These are phyloP conservation scores for Fonsecaea pugnacius DNA, from an alignment of 2,329 filamentous ascomycete species.

Conservation along the genomic window DNA sequence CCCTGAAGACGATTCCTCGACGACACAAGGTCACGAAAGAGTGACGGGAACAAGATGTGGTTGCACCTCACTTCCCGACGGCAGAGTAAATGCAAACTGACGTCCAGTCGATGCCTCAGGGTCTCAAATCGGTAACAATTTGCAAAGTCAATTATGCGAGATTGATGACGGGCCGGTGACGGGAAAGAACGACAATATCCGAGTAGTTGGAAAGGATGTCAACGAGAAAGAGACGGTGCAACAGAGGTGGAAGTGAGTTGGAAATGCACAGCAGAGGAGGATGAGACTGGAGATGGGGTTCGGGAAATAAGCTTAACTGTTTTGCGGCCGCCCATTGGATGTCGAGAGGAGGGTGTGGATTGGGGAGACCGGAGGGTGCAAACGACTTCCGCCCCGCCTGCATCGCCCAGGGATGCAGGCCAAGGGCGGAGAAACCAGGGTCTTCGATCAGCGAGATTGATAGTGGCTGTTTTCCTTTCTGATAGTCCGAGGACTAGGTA, in stretches of 20 bases:
- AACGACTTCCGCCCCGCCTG: conserved; percentile 1
- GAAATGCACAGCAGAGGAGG: not conserved
- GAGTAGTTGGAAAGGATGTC: not conserved
- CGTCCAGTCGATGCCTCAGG: conserved; percentile 8
- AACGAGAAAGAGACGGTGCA: not conserved
- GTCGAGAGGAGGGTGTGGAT: not conserved
- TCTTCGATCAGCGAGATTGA: not conserved
- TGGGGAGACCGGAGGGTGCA: not conserved
- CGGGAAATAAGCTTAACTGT: conserved; percentile 9
- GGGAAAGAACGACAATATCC: not conserved
- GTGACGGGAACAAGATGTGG: conserved; percentile 15
- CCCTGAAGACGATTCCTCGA: not conserved
- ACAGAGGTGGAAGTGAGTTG: conserved; percentile 2
- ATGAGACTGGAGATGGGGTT: not conserved
- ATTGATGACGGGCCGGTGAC: conserved; percentile 6
- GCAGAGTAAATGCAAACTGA: conserved; percentile 12
- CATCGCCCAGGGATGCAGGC: not conserved
- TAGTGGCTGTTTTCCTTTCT: not conserved
- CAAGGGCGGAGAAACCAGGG: not conserved
- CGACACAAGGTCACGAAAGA: not conserved
- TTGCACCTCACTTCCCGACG: conserved; percentile 2
- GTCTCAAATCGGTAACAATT: conserved; percentile 1
- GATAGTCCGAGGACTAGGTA: not conserved
- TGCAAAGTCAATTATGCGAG: not conserved
- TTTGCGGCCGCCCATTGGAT: conserved; percentile 4